Conservation (phyloP, 495 filamentous ascomycete species). For the Annulohypoxylon moriforme region DNA sequence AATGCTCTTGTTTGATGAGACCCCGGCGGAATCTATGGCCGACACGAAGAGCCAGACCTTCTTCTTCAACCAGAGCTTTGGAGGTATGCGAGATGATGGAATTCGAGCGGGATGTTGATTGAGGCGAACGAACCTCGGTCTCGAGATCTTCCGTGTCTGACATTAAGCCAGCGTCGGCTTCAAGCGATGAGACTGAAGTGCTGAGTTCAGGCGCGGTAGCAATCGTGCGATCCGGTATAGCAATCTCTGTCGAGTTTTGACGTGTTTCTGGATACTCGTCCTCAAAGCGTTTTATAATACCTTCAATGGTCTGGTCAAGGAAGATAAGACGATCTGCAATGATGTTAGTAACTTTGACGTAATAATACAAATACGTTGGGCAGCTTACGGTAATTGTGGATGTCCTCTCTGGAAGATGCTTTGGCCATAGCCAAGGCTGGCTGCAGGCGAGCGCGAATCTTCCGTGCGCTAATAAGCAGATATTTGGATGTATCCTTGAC, state of each 20-base stretch:
- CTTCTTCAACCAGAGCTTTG: constrained; percentile 83
- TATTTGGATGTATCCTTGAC: constrained; percentile 95
- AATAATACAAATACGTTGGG: background rate
- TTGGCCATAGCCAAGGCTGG: constrained; percentile 82
- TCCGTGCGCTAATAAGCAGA: constrained; percentile 83
- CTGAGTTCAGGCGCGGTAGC: constrained; percentile 53
- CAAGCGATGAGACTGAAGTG: constrained; percentile 40
- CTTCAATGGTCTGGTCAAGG: constrained; percentile 86
- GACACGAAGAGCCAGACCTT: constrained; percentile 86
- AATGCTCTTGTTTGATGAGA: constrained; percentile 59
- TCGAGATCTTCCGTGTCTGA: constrained; percentile 56
- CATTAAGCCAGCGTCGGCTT: constrained; percentile 44
- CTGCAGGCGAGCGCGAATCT: constrained; percentile 85
- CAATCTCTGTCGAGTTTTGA: constrained; percentile 59
- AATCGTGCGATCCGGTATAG: constrained; percentile 46
- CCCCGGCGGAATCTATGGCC: constrained; percentile 81
- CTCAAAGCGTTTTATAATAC: constrained; percentile 95
- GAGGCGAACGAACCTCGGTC: constrained; percentile 50
- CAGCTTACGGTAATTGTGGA: constrained; percentile 80
- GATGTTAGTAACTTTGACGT: constrained; percentile 41
- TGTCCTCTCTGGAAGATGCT: constrained; percentile 59
- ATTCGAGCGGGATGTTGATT: constrained; percentile 71
- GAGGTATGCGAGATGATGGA: constrained; percentile 84
- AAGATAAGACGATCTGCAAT: constrained; percentile 80
- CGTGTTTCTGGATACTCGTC: constrained; percentile 94